A percentile compares a stretch with the other conserved stretches of the same genome.
phyloP scores from a whole-genome alignment of 306 rosid genomes.

The Inga leiocalycina region DNA sequence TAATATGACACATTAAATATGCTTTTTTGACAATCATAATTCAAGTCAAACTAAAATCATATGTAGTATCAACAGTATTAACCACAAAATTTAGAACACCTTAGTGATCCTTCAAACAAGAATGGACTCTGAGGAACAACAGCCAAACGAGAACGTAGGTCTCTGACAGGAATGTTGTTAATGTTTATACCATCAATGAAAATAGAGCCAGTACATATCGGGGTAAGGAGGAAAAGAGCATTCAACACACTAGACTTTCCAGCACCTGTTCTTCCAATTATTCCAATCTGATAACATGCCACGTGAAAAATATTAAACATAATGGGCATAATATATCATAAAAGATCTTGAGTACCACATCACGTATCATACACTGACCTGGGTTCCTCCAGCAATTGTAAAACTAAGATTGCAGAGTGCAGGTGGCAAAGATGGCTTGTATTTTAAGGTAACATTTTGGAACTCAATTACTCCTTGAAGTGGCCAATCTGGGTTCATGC shows the following conservation, averaged over 20 bases:
- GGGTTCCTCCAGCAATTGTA: conserved; percentile 74
- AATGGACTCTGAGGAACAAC: conserved; percentile 97
- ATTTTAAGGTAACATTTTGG: conserved; percentile 82
- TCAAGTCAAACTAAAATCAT: conserved; percentile 16
- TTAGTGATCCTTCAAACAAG: conserved; percentile 85
- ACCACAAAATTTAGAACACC: conserved; percentile 48
- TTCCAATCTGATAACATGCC: conserved; percentile 69
- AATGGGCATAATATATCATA: conserved; percentile 17
- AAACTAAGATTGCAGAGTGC: conserved; percentile 80
- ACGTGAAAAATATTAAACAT: conserved; percentile 18
- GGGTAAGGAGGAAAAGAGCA: conserved; percentile 86
- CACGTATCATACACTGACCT: conserved; percentile 48
- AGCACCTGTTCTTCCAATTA: conserved; percentile 97
- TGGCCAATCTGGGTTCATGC: conserved; percentile 74
- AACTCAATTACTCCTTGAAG: conserved; percentile 76
- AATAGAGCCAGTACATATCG: conserved; percentile 69
- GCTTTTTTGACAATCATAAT: conserved; percentile 9
- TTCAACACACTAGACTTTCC: conserved; percentile 96
- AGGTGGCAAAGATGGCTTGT: conserved; percentile 80
- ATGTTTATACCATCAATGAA: conserved; percentile 76
- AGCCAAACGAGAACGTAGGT: conserved; percentile 79
- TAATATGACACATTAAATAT: not conserved
- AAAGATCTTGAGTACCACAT: conserved; percentile 8
- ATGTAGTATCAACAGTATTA: conserved; percentile 9
- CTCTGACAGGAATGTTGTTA: conserved; percentile 68